Conservation (phyloP, 83 land plant species). For the Diphasiastrum complanatum region DNA sequence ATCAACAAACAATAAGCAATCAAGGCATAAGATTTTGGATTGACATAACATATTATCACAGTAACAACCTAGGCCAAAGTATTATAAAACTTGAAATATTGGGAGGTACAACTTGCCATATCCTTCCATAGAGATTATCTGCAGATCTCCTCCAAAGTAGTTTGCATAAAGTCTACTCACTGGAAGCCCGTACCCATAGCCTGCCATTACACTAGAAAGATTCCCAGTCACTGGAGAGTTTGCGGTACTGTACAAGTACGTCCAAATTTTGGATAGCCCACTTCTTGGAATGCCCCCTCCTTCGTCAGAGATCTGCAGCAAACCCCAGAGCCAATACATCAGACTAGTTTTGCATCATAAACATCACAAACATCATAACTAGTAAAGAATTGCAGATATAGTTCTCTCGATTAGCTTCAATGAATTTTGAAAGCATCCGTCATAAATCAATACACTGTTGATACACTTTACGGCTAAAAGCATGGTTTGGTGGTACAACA, state of each 20-base stretch:
- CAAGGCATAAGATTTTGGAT: neutral
- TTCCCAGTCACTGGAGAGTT: conserved; percentile 46
- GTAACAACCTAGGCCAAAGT: conserved; percentile 5
- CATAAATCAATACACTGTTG: too few relatives aligned
- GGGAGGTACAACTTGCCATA: conserved; percentile 47
- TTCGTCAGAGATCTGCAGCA: conserved; percentile 83
- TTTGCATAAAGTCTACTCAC: conserved; percentile 91
- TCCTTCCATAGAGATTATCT: conserved; percentile 95
- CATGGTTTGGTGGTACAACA: too few relatives aligned
- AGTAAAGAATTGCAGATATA: too few relatives aligned
- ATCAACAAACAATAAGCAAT: neutral
- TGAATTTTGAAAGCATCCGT: too few relatives aligned
- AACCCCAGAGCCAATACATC: neutral
- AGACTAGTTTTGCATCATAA: too few relatives aligned
- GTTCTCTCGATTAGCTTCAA: too few relatives aligned
- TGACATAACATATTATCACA: neutral
- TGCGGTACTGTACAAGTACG: conserved; percentile 88
- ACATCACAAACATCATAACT: too few relatives aligned
- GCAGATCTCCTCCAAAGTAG: conserved; percentile 96
- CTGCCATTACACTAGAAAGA: conserved; percentile 68
- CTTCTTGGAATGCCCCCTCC: conserved; percentile 98
- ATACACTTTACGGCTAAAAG: too few relatives aligned
- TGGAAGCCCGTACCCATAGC: conserved; percentile 92
- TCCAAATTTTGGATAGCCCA: conserved; percentile 84
- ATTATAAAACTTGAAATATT: neutral